Evolutionary conservation across 805 yeast species (phyloP), one percentile per base, ranked within the genome.

Genomic region (baker's yeast (Saccharomyces cerevisiae)): DNA sequence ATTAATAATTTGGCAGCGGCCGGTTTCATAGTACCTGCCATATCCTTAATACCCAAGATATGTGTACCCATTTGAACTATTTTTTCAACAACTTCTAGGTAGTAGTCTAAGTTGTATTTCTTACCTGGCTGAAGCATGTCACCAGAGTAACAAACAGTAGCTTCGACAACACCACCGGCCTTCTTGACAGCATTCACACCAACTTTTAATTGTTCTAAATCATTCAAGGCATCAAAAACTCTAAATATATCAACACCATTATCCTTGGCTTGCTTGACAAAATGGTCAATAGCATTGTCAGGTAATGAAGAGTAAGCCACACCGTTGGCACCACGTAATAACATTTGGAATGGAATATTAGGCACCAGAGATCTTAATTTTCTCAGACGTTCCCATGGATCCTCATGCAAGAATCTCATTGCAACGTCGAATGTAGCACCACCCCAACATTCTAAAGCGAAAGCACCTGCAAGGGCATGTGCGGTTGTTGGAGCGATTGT

Each of bases 371-470:
- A 80, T 74, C 99, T 83, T 73, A 94, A 78, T 73, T 82, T 80
- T 72, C 96, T 83, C 72, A 94, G 80, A 74, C 99, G 84, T 56
- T 81, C 96, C 99, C 99, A 94, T 61, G 99, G 99, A 72, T 91
- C 97, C 78, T 94, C 99, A 73, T 92, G 89, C 67, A 94, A 79
- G 81, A 94, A 94, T 74, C 99, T 84, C 98, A 94, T 91, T 53
- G 96, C 87, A 53, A 94, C 99, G 69, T 94, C 99, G 66, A 94
- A 94, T 41, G 99, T 94, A 53, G 99, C 99, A 75, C 99, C 99
- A 76, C 99, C 99, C 99, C 99, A 94, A 78, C 99, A 94, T 76
- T 94, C 99, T 53, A 94, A 77, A 21, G 99, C 94, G 72, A 90
- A 94, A 3, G 96, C 96, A 59, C 92, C 91, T 60, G 85, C 73